Evolutionary conservation across 139 green algal species (phyloP).

Genomic region (Chlamydomonas sp.): DNA sequence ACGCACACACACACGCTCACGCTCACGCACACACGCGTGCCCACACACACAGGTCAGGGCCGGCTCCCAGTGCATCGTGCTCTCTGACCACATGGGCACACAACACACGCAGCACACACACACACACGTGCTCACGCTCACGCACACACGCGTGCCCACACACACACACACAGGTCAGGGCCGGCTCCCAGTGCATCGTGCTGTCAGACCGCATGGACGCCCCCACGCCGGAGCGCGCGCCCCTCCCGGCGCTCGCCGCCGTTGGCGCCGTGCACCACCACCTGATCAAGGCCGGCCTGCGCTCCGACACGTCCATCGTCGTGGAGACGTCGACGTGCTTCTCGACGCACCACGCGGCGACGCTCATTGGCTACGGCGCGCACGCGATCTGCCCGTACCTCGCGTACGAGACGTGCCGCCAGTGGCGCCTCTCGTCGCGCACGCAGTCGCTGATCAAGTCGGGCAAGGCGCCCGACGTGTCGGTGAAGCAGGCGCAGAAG

Average conservation of each 20-base stretch:
- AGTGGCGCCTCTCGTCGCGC: constrained; percentile 80
- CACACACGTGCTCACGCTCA: no score
- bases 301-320: constrained; percentile 89
- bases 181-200: no score
- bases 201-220: constrained; percentile 37
- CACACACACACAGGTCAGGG: no score
- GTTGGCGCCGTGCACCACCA: constrained; percentile 95
- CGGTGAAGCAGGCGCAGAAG: constrained; percentile 69
- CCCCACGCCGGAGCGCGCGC: no score
- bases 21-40: no score
- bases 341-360: constrained; percentile 39
- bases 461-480: constrained; percentile 51
- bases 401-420: constrained; percentile 86
- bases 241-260: constrained; percentile 88
- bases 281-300: constrained; percentile 68
- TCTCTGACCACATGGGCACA: no score
- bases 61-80: no score
- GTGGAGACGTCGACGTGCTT: constrained; percentile 77
- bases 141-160: no score
- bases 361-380: constrained; percentile 76
- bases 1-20: no score
- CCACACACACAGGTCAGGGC: no score
- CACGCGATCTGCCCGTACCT: constrained; percentile 96
- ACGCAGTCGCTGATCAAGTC: constrained; percentile 81
- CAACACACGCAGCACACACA: no score